Evolutionary conservation across 164 flowering plant species (phyloP), one percentile per base, ranked within the genome.

Genomic region (grape (Vitis vinifera)): DNA sequence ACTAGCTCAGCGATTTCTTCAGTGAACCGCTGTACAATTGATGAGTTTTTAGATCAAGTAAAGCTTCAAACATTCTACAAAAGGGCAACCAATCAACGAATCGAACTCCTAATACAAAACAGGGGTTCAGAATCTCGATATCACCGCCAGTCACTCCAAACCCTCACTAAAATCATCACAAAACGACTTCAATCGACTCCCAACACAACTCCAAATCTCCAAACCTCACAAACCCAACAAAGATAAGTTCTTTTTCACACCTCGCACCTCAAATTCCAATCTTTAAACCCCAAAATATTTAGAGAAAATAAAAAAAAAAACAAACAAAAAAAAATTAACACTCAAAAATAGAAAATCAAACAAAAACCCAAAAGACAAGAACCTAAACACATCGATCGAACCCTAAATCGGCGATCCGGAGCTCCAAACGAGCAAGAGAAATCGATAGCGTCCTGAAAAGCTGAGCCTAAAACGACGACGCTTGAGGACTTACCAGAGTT

Each of bases 31-130:
- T 68, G 62, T 12, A 66, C 17, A 63, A 65, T 11, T 52, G 13
- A 49, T 12, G 31, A 47, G 44, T n/a, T 62, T 66, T 67, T 55
- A 73, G 80, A 80, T 78, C 81, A 63, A 74, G 51, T 29, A 15
- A 15, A 66, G 50, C 60, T 31, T 63, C 44, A 62, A 74, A 19
- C 70, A 72, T 67, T 30, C 63, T 50, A 75, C 47, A 69, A 60
- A 52, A 66, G 48, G 37, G 17, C 12, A 50, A 59, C 17, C 9
- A 47, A 48, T 44, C 9, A 30, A 27, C 69, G 50, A 15, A 23
- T 37, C 15, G 55, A 71, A 47, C 55, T 59, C 63, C 47, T 31
- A 23, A 63, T 37, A 11, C 68, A 62, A 29, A 74, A 47, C 19
- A 13, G 51, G 59, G 31, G 44, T 55, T 37, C 48, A 11, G 16